Evolutionary conservation across 1,284 basidiomycete genomes (phyloP), one percentile per base, ranked within the genome.

Genomic region (Ceratobasidium papillatum): DNA sequence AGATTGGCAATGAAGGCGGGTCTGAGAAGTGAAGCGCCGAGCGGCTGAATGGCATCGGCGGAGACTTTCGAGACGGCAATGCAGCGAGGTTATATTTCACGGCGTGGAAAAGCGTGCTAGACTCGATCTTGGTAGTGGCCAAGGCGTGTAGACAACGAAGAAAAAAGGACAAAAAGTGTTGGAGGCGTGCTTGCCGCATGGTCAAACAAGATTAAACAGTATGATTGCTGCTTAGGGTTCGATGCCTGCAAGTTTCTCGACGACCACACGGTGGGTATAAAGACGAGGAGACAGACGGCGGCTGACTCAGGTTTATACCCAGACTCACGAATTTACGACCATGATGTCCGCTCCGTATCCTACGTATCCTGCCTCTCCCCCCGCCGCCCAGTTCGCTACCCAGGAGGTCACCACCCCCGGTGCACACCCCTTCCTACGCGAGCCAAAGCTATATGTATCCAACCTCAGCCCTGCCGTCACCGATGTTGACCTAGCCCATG

Each of bases 371-470:
- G 68, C 68, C 56, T 72, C 68, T 9, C 68, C 68, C n/a, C 68
- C 68, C 3, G 68, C 68, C 3, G 64, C 64, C 14, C 43, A 52
- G 34, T 72, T 59, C 51, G 68, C 45, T 11, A 5, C 38, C 27
- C 54, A 54, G 7, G 54, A 56, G 22, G 56, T 59, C 36, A 43
- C 45, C 56, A 61, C 68, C n/a, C 68, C 68, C 58, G 68, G 56
- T 32, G 56, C 83, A 66, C 92, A 94, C 79, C 92, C 92, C 51
- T 93, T 92, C 83, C 87, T 94, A 77, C 90, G 91, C 80, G 92
- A 94, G 79, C 91, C 92, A 36, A 80, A 92, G 77, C 85, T 94
- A 61, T 91, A 93, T 83, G 89, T 94, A 80, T 88, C 91, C 41
- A 90, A 88, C 80, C 82, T 94, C 54, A 90, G 92, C 14, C 81